Evolutionary conservation across 768 basidiomycete genomes (phyloP).

Genomic region (Suillus variegatus): DNA sequence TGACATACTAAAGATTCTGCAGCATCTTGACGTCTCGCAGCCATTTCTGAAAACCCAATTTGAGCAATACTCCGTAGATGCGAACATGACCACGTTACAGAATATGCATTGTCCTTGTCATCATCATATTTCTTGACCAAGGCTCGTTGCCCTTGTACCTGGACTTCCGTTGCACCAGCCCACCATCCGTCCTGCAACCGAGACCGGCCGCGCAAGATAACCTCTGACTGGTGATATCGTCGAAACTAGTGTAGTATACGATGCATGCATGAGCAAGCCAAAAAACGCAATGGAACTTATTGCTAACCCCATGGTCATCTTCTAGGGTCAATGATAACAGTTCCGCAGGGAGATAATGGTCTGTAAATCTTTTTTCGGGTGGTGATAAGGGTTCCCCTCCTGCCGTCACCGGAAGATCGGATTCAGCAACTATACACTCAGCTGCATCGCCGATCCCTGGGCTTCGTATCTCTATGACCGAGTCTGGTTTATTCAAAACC

Average conservation of each 20-base stretch:
- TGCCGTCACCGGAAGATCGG: constrained; percentile 12
- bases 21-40: constrained; percentile 50
- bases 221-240: constrained; percentile 52
- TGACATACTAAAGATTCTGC: constrained; percentile 49
- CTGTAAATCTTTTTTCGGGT: constrained; percentile 16
- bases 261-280: constrained; percentile 4
- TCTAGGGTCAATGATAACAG: constrained; percentile 22
- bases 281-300: background rate
- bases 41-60: constrained; percentile 40
- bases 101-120: constrained; percentile 30
- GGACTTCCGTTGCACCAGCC: constrained; percentile 42
- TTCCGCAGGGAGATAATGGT: constrained; percentile 25
- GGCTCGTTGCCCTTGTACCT: constrained; percentile 40
- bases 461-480: constrained; percentile 4
- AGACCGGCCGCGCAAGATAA: constrained; percentile 38
- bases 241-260: constrained; percentile 37
- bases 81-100: constrained; percentile 23
- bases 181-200: constrained; percentile 49
- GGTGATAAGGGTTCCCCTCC: constrained; percentile 20
- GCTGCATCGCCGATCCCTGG: constrained; percentile 2
- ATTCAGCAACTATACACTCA: background rate
- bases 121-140: constrained; percentile 49
- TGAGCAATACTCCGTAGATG: background rate
- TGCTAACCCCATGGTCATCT: constrained; percentile 37
- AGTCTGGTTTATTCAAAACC: constrained; percentile 2